Evolutionary conservation across 2,329 filamentous ascomycete genomes (phyloP), one percentile per base, ranked within the genome.

Genomic region (Graphilbum fragrans): DNA sequence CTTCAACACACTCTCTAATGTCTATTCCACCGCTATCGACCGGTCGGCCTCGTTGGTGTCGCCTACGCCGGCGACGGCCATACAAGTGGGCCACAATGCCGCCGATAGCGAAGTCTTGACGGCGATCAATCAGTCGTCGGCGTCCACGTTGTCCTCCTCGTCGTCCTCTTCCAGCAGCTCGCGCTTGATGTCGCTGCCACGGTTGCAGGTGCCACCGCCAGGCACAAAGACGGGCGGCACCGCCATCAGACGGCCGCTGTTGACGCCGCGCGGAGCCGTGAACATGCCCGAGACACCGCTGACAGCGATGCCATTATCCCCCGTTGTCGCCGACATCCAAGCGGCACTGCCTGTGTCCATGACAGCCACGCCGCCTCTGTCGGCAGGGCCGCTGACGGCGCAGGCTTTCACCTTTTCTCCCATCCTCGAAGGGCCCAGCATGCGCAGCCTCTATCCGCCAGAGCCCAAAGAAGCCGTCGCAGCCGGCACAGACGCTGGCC

Each of bases 1-100:
- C 19, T 78, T 79, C 60, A 80, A 80, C 58, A 80, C 77, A 2
- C 65, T 80, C 32, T 77, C 75, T 41, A 80, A 80, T 57, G 70
- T 75, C 45, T 80, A 80, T 52, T 69, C 72, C 21, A 73, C 71
- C 3, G 72, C 75, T 45, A 77, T 80, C 41, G 74, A 77, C 56
- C 69, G 73, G 46, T 69, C 72, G 18, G 68, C 72, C n/a, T 16
- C 29, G 9, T n/a, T 16, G 2, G 67, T 71, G 22, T 69, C 64
- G 34, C 54, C 64, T 27, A 64, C 68, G 31, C 65, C 70, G 8
- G 52, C 70, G 37, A 70, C 66, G 3, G 27, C 31, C 27, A 31
- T 42, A 10, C 35, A 40, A n/a, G 42, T 41, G 14, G 41, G 41
- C 4, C 2, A 41, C 16, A 46, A 44, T 1, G 66, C 70, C 40